Conservation (phyloP, 805 yeast species). For the Yarrowia divulgata region DNA sequence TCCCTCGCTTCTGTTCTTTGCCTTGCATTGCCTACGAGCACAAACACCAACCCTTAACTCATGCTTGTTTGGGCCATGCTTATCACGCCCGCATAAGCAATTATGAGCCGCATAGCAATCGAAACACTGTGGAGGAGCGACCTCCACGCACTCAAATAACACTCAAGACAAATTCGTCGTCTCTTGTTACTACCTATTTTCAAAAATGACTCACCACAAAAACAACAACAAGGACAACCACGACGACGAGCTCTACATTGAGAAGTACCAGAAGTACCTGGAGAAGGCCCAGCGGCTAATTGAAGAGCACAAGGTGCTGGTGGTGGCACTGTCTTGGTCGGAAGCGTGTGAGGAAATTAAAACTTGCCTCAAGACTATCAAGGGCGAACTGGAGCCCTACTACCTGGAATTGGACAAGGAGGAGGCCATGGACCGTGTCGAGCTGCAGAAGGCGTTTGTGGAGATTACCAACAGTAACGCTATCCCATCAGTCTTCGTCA, state of each 20-base stretch:
- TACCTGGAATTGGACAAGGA: constrained; percentile 65
- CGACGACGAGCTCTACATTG: constrained; percentile 30
- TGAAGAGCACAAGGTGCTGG: constrained; percentile 28
- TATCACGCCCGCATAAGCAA: constrained; percentile 31
- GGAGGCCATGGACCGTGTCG: constrained; percentile 55
- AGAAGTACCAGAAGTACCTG: constrained; percentile 28
- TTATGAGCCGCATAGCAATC: constrained; percentile 38
- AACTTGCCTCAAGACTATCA: constrained; percentile 18
- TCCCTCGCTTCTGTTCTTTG: background rate
- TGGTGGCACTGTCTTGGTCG: constrained; percentile 32
- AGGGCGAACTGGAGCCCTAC: constrained; percentile 33
- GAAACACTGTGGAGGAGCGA: constrained; percentile 1
- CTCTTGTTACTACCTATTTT: background rate
- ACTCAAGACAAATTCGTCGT: constrained; percentile 1
- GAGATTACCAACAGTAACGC: constrained; percentile 66
- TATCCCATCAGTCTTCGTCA: constrained; percentile 73
- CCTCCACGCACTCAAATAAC: constrained; percentile 13
- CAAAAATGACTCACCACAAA: constrained; percentile 18
- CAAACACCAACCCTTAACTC: background rate
- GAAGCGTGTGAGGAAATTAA: constrained; percentile 31
- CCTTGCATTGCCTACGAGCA: background rate
- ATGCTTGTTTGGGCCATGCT: constrained; percentile 10
- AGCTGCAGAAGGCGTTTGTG: constrained; percentile 63
- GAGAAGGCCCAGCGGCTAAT: constrained; percentile 24
- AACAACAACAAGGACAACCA: constrained; percentile 26